These are phyloP conservation scores for Phytophthora cajani DNA, from an alignment of 352 stramenopile species.

Conservation along the genomic window DNA sequence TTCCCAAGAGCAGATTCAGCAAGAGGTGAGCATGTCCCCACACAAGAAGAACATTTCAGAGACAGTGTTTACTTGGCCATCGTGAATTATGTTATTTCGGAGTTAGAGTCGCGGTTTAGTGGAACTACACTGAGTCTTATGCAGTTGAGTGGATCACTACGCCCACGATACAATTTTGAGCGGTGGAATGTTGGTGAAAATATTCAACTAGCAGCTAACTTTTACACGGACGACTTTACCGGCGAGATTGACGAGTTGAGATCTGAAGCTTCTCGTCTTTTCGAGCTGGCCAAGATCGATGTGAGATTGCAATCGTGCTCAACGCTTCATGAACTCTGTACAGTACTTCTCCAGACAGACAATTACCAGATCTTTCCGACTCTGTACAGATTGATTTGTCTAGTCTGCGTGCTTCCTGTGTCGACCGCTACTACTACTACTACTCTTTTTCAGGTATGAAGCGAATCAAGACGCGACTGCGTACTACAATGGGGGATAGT, in stretches of 20 bases:
- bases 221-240: not conserved
- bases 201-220: not conserved
- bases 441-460: not conserved
- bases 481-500: not conserved
- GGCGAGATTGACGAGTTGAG: not conserved
- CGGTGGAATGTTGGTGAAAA: not conserved
- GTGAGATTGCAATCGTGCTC: not conserved
- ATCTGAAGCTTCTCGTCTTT: not conserved
- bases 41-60: not conserved
- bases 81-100: not conserved
- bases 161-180: not conserved
- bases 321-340: not conserved
- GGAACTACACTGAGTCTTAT: not conserved
- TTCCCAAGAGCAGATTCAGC: not conserved
- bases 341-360: not conserved
- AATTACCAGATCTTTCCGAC: not conserved
- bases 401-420: not conserved
- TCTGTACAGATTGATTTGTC: not conserved
- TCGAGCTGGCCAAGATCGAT: not conserved
- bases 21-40: not conserved
- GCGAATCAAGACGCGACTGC: not conserved
- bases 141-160: not conserved
- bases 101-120: conserved; percentile 1
- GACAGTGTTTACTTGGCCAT: not conserved
- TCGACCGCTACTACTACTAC: not conserved